Evolutionary conservation across 2,329 filamentous ascomycete species (phyloP), one percentile per base, ranked within the genome.

Genomic region (Neocatenulostroma microsporum): DNA sequence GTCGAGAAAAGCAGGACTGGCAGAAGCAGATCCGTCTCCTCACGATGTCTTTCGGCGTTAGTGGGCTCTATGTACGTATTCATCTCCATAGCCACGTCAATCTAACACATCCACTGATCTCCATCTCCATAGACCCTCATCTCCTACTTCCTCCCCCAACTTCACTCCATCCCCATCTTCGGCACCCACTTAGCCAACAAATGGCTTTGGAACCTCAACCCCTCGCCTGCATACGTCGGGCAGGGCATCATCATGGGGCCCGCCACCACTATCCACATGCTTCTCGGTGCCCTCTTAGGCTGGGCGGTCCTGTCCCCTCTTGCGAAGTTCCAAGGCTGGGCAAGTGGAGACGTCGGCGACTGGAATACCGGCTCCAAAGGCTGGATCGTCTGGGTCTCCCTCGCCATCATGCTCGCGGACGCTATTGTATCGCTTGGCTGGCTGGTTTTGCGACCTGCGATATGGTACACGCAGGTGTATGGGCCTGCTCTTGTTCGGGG

Each of bases 191-290:
- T 93, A 5, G 87, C 87, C 0, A 64, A 74, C 1, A 76, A 76
- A 2, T 98, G 89, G 89, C 73, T 95, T 1, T 98, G 91, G 91
- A 91, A 85, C 1, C 68, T 98, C 5, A 98, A 98, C 49, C 91
- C 91, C 0, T 95, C 87, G 30, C 81, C 94, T n/a, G 91, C 91
- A 2, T 98, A 98, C 58, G 79, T 96, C 18, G 91, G 91, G 0
- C 91, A 98, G 63, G 91, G 91, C 9, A 93, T 98, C 44, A 96
- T 98, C 54, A 98, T 98, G 91, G 91, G 91, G 0, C 84, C 89
- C 3, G 82, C 86, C 25, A 98, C 91, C 0, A 96, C 89, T 3
- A 72, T 94, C 35, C 89, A 96, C 51, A 98, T 98, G 91, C 73
- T 94, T 1, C 66, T 96, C 2, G 91, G 91, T 4, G 88, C 91